Base-by-base conservation (phyloP, 495 filamentous ascomycete species). In the Podospora anserina region DNA sequence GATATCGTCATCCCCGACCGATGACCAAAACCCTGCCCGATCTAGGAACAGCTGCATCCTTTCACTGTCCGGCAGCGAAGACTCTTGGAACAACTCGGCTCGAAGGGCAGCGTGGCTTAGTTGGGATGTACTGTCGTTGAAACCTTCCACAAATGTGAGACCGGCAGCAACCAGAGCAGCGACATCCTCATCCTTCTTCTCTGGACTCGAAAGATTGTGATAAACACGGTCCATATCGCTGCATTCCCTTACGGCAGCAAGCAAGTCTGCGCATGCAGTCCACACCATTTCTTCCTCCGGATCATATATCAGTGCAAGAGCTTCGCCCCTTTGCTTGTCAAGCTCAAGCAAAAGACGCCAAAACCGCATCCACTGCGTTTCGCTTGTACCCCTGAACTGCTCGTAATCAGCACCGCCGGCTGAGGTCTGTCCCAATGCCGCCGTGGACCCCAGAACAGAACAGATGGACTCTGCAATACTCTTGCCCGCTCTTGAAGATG, bases 321-420 rank as follows among this genome's bases (percentile, higher is more conserved):
- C 87, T 73, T 97, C 92, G 5, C 90, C 88, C 73, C 93, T 85
- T 68, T 91, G 88, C 68, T 89, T 93, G 73, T 99, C 91, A 26
- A 99, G 84, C 74, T 98, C 94, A 15, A 88, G 82, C 61, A 94
- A 84, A 26, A 97, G 84, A 55, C 94, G 89, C 80, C 91, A 95
- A 78, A 95, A 96, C 58, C 92, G 85, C 56, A 90, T 87, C 96
- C 95, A 99, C 74, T 97, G 94, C 9, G 88, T 82, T 74, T 93
- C 88, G 55, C 89, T 89, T 34, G 90, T 88, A 32, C 79, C 78
- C 56, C 88, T 84, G 76, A 91, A 94, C 56, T 88, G 86, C 16
- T 88, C 83, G 68, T 91, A 91, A 68, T 95, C 90, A 73, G 90
- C 85, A n/a, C 84, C 85, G 6, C 88, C 88, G 6, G 87, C 82